Evolutionary conservation across 192 early-diverging fungal species (phyloP), one percentile per base, ranked within the genome.

Genomic region (Backusella australiensis): DNA sequence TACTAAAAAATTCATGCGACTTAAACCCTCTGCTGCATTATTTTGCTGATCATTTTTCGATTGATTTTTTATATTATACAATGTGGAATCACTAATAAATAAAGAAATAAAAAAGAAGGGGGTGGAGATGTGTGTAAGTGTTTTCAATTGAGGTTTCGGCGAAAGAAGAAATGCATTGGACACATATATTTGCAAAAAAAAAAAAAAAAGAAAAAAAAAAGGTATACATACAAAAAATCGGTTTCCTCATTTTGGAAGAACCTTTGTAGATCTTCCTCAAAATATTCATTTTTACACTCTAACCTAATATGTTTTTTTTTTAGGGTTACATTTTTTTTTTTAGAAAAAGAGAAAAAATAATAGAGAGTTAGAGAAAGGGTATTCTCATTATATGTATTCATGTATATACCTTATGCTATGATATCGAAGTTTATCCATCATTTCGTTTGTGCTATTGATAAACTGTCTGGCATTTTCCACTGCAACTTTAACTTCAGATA

Each of bases 241-340:
- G 56, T 3, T 63, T 63, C 56, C 9, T 63, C 26, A 63, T 63
- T 63, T 63, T 63, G 23, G n/a, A 63, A 63, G 9, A 63, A 63
- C 21, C 56, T 63, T 63, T 63, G 56, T 29, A 63, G 56, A 29
- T 63, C 56, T 63, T 63, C 56, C 3, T 29, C 56, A 63, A 63
- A 63, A 26, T 63, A 63, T 63, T 63, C 56, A 63, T 63, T 63
- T 63, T 63, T 63, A 63, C 56, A 63, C 56, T 63, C 56, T 63
- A 63, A 29, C 56, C 56, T 63, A 63, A 21, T 63, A 26, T 26
- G 11, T 63, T 3, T 23, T 56, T 21, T n/a, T 21, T 56, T 53
- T 63, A 26, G 0, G 56, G 56, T 63, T 29, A 63, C 23, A 63
- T 63, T 63, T 63, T 63, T 63, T 63, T 63, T 26, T 63, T 63